These are phyloP conservation scores for Aphanocladium album DNA, from an alignment of 2,329 filamentous ascomycete genomes.

Conservation along the genomic window DNA sequence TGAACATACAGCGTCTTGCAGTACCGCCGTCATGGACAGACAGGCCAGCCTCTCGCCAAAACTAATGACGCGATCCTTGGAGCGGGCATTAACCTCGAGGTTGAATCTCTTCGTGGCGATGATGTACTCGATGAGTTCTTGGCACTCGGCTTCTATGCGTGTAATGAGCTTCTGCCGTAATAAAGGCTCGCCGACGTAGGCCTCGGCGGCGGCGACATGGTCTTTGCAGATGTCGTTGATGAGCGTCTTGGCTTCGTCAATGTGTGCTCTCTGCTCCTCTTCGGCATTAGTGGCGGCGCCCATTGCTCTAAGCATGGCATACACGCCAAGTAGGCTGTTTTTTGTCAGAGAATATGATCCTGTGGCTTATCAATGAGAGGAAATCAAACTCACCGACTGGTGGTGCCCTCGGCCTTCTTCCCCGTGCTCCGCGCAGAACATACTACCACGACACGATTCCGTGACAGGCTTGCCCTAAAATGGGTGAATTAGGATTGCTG, in stretches of 20 bases:
- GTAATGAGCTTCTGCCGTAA: conserved; percentile 55
- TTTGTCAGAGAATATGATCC: background rate
- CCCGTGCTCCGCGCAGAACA: conserved; percentile 93
- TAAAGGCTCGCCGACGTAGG: conserved; percentile 52
- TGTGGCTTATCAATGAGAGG: background rate
- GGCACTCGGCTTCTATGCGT: conserved; percentile 73
- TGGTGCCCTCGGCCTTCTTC: conserved; percentile 92
- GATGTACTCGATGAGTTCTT: conserved; percentile 70
- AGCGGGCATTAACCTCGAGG: conserved; percentile 70
- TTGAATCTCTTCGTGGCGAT: conserved; percentile 60
- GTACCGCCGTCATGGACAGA: conserved; percentile 77
- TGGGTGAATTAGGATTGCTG: conserved; percentile 5
- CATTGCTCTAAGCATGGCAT: conserved; percentile 50
- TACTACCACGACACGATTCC: conserved; percentile 80
- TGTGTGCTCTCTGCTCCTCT: conserved; percentile 46
- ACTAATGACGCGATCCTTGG: conserved; percentile 84
- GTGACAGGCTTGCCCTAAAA: conserved; percentile 45
- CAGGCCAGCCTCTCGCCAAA: conserved; percentile 96
- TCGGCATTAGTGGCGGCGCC: conserved; percentile 49
- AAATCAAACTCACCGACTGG: conserved; percentile 68
- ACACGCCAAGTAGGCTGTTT: conserved; percentile 53
- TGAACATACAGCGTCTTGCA: conserved; percentile 62
- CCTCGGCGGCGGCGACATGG: conserved; percentile 68
- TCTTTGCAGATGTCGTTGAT: conserved; percentile 79
- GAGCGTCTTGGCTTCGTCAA: conserved; percentile 64